Percentiles rank a stretch among this genome's conserved stretches.
Evolutionary conservation across 225 moss, liverwort and hornwort species (phyloP).

Genomic region (Marchantia polymorpha): DNA sequence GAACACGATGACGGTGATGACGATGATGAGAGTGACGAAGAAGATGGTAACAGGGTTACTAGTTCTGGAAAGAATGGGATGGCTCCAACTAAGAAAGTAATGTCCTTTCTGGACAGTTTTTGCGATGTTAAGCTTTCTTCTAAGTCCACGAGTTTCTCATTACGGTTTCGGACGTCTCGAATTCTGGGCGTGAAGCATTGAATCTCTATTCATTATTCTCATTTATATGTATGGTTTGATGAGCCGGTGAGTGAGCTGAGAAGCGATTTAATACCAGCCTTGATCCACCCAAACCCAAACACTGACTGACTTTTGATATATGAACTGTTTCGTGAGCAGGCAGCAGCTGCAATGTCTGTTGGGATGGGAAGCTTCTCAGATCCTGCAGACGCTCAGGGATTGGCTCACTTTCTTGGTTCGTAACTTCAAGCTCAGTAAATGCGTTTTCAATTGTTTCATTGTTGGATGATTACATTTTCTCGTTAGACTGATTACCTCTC

Average conservation of each 20-base stretch:
- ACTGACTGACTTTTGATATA: not conserved
- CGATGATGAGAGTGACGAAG: slow-evolving; percentile 50
- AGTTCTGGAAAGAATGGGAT: slow-evolving; percentile 48
- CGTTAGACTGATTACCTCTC: not conserved
- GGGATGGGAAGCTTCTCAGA: slow-evolving; percentile 97
- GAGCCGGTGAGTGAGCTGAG: not conserved
- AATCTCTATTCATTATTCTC: not conserved
- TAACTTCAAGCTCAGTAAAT: not conserved
- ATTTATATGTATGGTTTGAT: too few species aligned
- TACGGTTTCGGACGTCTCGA: too few species aligned
- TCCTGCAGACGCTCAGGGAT: slow-evolving; percentile 89
- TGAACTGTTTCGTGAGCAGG: slow-evolving; percentile 32
- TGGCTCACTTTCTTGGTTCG: slow-evolving; percentile 95
- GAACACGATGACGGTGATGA: slow-evolving; percentile 42
- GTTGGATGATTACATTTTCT: too few species aligned
- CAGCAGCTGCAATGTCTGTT: slow-evolving; percentile 98
- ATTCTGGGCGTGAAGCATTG: not conserved
- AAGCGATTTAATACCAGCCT: not conserved
- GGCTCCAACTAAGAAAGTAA: slow-evolving; percentile 85
- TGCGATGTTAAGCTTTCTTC: not conserved
- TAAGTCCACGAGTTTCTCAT: not conserved
- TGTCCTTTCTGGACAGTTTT: not conserved
- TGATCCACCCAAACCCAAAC: not conserved
- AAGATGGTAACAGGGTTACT: slow-evolving; percentile 38
- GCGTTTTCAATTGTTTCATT: not conserved